A percentile compares a stretch with the other conserved stretches of the same genome.
Evolutionary conservation across 73 alveolate genomes (phyloP).

Genomic region (Paramecium biaurelia): DNA sequence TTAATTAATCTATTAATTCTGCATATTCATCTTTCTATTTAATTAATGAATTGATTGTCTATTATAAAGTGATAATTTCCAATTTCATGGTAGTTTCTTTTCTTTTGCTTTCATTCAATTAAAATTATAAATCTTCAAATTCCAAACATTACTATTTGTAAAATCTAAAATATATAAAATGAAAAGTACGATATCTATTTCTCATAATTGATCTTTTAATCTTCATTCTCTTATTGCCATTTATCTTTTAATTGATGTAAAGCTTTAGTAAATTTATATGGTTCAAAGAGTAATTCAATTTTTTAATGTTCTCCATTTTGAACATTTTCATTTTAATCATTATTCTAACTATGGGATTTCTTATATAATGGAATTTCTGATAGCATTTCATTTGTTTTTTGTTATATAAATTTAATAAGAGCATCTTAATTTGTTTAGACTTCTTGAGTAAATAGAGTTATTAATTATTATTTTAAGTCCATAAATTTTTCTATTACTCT

Average conservation of each 20-base stretch:
- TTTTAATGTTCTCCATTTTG: neutral
- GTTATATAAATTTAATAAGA: neutral
- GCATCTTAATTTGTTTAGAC: neutral
- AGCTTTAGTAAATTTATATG: neutral
- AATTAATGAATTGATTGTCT: neutral
- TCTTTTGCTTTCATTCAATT: neutral
- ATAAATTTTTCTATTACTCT: neutral
- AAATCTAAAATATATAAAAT: neutral
- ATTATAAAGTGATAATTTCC: neutral
- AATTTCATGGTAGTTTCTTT: conserved; percentile 12
- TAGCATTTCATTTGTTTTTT: neutral
- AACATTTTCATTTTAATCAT: neutral
- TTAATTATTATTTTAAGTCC: neutral
- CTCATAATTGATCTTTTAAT: neutral
- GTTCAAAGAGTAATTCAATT: neutral
- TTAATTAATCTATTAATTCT: neutral
- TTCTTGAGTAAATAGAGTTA: conserved; percentile 5
- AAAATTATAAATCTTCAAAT: neutral
- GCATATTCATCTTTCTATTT: neutral
- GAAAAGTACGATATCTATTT: neutral
- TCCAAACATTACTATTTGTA: neutral
- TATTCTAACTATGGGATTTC: neutral
- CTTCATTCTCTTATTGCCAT: neutral
- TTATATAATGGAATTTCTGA: neutral
- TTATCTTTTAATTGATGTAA: neutral